Base-by-base conservation (phyloP, 371 early-diverging fungal species). In the Choanephora cucurbitarum region DNA sequence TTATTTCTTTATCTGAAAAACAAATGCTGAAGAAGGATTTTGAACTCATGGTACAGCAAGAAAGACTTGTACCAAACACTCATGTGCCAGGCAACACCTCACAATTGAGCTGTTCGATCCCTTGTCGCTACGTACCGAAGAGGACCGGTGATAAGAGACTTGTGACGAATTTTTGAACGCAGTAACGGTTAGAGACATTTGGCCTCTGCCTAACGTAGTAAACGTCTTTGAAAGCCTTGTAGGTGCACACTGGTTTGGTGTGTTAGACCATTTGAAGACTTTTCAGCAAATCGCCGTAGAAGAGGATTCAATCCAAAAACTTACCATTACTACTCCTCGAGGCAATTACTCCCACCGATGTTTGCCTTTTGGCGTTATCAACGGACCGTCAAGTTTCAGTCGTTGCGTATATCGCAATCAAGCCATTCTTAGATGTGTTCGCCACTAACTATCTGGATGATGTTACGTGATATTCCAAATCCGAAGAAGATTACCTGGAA, bases 401-500 rank as follows among this genome's bases (percentile, higher is more conserved):
- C 9, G 49, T 18, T 32, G 34, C 13, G 33, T 49, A 9, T 39
- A 49, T 23, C 5, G 39, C 49, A 8, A 49, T 49, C 34, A 21
- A 49, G 37, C 39, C 39, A 18, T 49, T 22, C 7, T 15, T 22
- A 7, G 19, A 49, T 15, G 39, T 14, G n/a, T 43, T 24, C 18
- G 52, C 32, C 17, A 32, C 44, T n/a, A 43, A 11, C n/a, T 52
- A 52, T 18, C 9, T 53, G 3, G 45, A 53, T n/a, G 45, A 53
- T 44, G 32, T 31, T 7, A 45, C 37, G 15, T 39, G 5, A 19
- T 39, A 49, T 17, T 17, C 37, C 21, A 13, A 14, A 49, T 32
- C 17, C 37, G 17, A 13, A 21, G 21, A 49, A 49, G 37, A 40
- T 22, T 82, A 13, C 60, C 10, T 44, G 14, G n/a, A 14, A 5